phyloP scores from a whole-genome alignment of 176 grass and related monocot genomes.

The Aegilops bicornis region DNA sequence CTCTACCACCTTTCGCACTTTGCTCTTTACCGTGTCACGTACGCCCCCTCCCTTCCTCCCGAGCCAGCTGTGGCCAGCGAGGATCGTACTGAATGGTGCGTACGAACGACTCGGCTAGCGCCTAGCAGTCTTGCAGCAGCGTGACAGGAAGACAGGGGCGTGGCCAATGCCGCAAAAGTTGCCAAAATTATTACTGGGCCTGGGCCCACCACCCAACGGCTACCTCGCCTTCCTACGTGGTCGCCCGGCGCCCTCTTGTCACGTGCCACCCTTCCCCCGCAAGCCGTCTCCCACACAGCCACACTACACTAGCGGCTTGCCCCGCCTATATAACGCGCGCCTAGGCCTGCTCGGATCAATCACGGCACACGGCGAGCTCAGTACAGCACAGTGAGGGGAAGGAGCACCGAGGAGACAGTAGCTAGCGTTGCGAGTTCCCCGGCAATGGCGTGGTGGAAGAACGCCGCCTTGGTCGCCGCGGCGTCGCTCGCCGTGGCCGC shows the following conservation, averaged over 20 bases:
- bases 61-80: slow-evolving; percentile 32
- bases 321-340: slow-evolving; percentile 14
- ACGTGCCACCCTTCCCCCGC: slow-evolving; percentile 25
- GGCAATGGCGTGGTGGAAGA: not conserved
- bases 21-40: slow-evolving; percentile 41
- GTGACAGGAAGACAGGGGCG: too few species aligned
- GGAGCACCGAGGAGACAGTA: not conserved
- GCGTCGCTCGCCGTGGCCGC: not conserved
- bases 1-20: not conserved
- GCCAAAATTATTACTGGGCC: not conserved
- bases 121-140: not conserved
- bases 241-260: not conserved
- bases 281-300: not conserved
- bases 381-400: not conserved
- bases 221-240: slow-evolving; percentile 29
- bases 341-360: not conserved
- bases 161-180: slow-evolving; percentile 17
- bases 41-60: not conserved
- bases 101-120: not conserved
- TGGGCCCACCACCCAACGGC: slow-evolving; percentile 18
- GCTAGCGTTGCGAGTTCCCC: rapidly evolving
- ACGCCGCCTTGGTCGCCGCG: not conserved
- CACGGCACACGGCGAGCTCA: not conserved
- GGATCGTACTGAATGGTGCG: not conserved
- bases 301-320: too few species aligned